Percentiles rank a stretch among this genome's conserved stretches.
These are phyloP conservation scores for Gentiana dahurica DNA, from an alignment of 257 asterid species.

Conservation along the genomic window DNA sequence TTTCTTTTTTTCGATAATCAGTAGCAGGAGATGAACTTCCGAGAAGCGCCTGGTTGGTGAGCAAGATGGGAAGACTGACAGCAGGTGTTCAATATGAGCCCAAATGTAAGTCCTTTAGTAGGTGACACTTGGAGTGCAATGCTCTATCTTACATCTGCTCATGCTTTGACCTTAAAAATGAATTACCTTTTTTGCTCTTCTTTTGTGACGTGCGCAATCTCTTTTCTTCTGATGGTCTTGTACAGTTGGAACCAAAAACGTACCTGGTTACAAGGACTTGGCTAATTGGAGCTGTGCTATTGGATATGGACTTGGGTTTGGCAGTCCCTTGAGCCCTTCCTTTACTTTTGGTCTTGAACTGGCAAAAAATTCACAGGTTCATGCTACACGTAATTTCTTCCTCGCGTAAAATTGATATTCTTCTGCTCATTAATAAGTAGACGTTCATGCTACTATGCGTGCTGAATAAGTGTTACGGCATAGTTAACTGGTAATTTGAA, in stretches of 20 bases:
- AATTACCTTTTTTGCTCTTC: neutral
- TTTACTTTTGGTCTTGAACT: constrained; percentile 91
- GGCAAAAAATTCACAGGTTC: constrained; percentile 76
- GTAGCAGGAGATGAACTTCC: constrained; percentile 64
- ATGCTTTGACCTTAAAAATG: neutral
- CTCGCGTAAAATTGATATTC: too few species aligned
- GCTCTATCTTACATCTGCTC: neutral
- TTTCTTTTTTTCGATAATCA: neutral
- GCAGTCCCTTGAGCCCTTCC: constrained; percentile 89
- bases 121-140: constrained; percentile 1
- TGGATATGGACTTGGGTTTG: constrained; percentile 85
- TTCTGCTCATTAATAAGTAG: too few species aligned
- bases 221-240: constrained; percentile 12
- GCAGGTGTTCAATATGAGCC: constrained; percentile 95
- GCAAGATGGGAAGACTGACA: constrained; percentile 84
- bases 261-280: constrained; percentile 49
- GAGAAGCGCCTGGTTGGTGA: constrained; percentile 78
- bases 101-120: constrained; percentile 36
- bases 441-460: too few species aligned
- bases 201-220: neutral
- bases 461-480: too few species aligned
- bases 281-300: constrained; percentile 90
- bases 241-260: constrained; percentile 59
- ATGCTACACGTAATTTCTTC: constrained; percentile 3
- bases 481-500: too few species aligned